A percentile compares a stretch with the other conserved stretches of the same genome.
Evolutionary conservation across 1,284 basidiomycete species (phyloP).

Genomic region (Cystobasidiaceae sp.): DNA sequence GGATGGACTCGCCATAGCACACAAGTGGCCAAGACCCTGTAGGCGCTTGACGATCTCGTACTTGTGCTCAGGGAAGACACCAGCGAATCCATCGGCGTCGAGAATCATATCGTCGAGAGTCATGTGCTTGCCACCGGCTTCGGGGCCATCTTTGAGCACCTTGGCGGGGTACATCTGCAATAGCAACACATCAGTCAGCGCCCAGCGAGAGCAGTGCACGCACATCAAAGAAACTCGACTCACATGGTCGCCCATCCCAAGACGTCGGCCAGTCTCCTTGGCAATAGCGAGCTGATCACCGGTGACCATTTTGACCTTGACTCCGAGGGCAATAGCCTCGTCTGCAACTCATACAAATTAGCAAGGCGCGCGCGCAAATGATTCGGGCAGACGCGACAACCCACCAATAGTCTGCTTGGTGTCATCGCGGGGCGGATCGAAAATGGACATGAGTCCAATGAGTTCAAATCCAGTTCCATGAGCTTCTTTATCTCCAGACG

Average conservation of each 20-base stretch:
- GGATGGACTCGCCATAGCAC: slow-evolving; percentile 45
- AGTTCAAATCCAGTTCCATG: slow-evolving; percentile 95
- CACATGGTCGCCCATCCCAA: slow-evolving; percentile 82
- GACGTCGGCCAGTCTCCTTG: slow-evolving; percentile 97
- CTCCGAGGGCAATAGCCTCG: slow-evolving; percentile 89
- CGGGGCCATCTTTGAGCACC: slow-evolving; percentile 83
- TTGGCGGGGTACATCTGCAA: slow-evolving; percentile 91
- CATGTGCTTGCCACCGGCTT: slow-evolving; percentile 66
- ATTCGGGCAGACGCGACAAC: not conserved
- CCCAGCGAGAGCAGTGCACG: too few species aligned
- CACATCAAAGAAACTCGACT: too few species aligned
- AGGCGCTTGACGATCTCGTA: slow-evolving; percentile 87
- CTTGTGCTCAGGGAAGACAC: slow-evolving; percentile 90
- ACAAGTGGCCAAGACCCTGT: slow-evolving; percentile 62
- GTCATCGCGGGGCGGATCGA: slow-evolving; percentile 94
- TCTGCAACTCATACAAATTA: too few species aligned
- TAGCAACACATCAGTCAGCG: too few species aligned
- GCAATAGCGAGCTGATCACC: slow-evolving; percentile 99
- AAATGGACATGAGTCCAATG: slow-evolving; percentile 93
- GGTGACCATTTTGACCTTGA: slow-evolving; percentile 99
- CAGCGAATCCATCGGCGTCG: slow-evolving; percentile 86
- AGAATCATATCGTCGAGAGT: slow-evolving; percentile 81
- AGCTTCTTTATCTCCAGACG: slow-evolving; percentile 63
- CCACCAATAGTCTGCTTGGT: slow-evolving; percentile 88
- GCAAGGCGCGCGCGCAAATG: too few species aligned